phyloP scores from a whole-genome alignment of 2,329 filamentous ascomycete genomes.

The Phyllosticta citrichinensis region DNA sequence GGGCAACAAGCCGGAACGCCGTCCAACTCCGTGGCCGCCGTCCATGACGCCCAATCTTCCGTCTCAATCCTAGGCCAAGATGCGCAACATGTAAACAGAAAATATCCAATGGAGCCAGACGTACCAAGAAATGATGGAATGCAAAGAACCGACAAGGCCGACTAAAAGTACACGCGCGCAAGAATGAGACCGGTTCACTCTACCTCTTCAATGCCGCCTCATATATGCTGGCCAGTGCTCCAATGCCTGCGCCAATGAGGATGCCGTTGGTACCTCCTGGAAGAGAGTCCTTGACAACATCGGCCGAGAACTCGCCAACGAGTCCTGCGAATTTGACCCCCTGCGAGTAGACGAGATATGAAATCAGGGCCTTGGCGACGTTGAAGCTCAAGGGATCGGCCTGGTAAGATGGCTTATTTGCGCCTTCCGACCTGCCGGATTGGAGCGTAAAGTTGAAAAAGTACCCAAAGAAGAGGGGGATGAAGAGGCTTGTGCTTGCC shows the following conservation, averaged over 20 bases:
- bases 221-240: slow-evolving; percentile 60
- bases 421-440: slow-evolving; percentile 23
- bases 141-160: background rate
- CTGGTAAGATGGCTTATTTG: slow-evolving; percentile 34
- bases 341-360: slow-evolving; percentile 62
- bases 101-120: background rate
- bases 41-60: background rate
- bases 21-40: slow-evolving; percentile 14
- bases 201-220: slow-evolving; percentile 61
- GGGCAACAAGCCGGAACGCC: slow-evolving; percentile 13
- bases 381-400: slow-evolving; percentile 88
- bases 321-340: slow-evolving; percentile 53
- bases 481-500: slow-evolving; percentile 58
- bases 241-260: slow-evolving; percentile 58
- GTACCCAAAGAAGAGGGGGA: slow-evolving; percentile 67
- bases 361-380: slow-evolving; percentile 72
- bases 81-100: background rate
- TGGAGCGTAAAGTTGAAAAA: slow-evolving; percentile 75
- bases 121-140: background rate
- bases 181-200: background rate
- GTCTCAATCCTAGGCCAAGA: background rate
- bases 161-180: background rate
- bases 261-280: slow-evolving; percentile 64
- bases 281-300: slow-evolving; percentile 54
- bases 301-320: slow-evolving; percentile 49